Evolutionary conservation across 805 yeast species (phyloP).

Genomic region (Starmerella kuoi): DNA sequence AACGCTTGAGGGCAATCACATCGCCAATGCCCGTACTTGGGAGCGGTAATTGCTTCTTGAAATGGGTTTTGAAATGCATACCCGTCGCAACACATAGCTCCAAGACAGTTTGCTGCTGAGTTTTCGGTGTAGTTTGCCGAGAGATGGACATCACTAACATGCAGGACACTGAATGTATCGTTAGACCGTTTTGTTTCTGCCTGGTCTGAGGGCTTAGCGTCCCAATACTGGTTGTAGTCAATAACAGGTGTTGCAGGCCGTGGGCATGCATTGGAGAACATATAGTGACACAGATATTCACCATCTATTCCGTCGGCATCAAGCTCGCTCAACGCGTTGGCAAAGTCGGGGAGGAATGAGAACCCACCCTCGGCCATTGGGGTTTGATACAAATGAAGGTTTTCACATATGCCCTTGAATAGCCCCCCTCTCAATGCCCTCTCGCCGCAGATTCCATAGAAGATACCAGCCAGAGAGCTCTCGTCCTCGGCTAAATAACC

Average conservation of each 20-base stretch:
- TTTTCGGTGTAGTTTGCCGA: slow-evolving; percentile 39
- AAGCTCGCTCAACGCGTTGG: slow-evolving; percentile 40
- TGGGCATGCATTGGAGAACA: slow-evolving; percentile 38
- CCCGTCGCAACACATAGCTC: slow-evolving; percentile 47
- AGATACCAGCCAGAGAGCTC: slow-evolving; percentile 5
- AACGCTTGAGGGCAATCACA: slow-evolving; percentile 59
- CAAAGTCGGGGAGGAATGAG: slow-evolving; percentile 33
- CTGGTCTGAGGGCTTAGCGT: slow-evolving; percentile 29
- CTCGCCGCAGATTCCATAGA: slow-evolving; percentile 16
- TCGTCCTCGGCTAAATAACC: slow-evolving; percentile 4
- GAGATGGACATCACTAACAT: slow-evolving; percentile 54
- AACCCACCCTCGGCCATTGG: slow-evolving; percentile 11
- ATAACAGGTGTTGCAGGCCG: slow-evolving; percentile 43
- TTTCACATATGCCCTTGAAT: slow-evolving; percentile 10
- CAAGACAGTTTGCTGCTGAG: slow-evolving; percentile 32
- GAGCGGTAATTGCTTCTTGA: slow-evolving; percentile 37
- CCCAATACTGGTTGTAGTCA: slow-evolving; percentile 37
- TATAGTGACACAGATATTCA: slow-evolving; percentile 48
- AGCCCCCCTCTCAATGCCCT: slow-evolving; percentile 10
- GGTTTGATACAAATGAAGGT: slow-evolving; percentile 12
- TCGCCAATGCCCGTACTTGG: slow-evolving; percentile 46
- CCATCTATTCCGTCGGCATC: slow-evolving; percentile 45
- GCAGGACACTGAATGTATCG: slow-evolving; percentile 46
- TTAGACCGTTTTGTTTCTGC: slow-evolving; percentile 1
- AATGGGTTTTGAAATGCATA: slow-evolving; percentile 32